Conservation (phyloP, 257 asterid genomes). For the Solanum etuberosum region DNA sequence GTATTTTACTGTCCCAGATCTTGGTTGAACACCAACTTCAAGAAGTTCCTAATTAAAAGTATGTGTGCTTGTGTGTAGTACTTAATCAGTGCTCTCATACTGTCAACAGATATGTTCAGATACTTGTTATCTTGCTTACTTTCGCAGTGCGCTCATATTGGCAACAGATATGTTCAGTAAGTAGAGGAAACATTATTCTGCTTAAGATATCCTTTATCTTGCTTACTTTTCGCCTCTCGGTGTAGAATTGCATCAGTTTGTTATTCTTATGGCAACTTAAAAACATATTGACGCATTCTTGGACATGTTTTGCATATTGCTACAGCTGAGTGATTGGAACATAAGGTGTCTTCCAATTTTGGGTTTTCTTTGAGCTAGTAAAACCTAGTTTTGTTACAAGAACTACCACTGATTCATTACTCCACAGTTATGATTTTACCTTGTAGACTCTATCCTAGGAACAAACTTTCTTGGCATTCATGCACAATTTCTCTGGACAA, state of each 20-base stretch:
- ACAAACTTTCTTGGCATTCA: background rate
- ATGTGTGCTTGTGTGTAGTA: background rate
- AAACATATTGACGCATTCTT: background rate
- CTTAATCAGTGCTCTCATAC: background rate
- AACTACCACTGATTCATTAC: background rate
- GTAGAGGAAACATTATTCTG: background rate
- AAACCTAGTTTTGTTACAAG: background rate
- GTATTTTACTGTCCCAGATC: slow-evolving; percentile 82
- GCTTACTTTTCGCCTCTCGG: background rate
- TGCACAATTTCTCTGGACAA: no score
- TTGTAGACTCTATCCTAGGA: background rate
- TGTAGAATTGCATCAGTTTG: background rate
- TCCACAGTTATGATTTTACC: background rate
- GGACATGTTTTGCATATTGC: background rate
- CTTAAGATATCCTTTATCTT: background rate
- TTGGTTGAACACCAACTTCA: slow-evolving; percentile 38
- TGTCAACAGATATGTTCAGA: background rate
- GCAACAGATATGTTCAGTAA: background rate
- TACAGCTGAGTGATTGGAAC: background rate
- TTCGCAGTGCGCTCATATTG: background rate
- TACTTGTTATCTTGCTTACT: background rate
- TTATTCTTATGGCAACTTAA: background rate
- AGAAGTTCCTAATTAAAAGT: background rate
- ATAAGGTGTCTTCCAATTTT: background rate
- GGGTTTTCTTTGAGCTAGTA: background rate